Percentiles rank a stretch among this genome's conserved stretches.
Conservation (phyloP, 352 stramenopile genomes). For the Phytopythium boreale region DNA sequence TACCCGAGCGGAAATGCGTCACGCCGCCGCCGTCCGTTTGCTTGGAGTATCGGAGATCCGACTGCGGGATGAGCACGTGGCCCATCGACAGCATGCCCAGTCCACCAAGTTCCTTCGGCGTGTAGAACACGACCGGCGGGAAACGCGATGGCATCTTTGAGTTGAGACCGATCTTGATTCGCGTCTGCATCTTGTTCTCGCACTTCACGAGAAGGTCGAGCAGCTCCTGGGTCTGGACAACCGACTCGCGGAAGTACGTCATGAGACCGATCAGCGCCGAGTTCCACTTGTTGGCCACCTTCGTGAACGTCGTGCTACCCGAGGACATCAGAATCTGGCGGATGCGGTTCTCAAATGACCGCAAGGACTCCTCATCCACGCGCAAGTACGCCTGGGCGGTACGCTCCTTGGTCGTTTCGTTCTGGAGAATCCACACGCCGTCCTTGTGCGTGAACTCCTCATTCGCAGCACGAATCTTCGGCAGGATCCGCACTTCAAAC, state of each 20-base stretch:
- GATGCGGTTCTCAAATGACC: constrained; percentile 99
- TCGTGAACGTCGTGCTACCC: constrained; percentile 99
- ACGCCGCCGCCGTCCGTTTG: constrained; percentile 97
- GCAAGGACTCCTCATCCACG: constrained; percentile 94
- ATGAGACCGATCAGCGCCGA: constrained; percentile 96
- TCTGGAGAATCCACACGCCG: constrained; percentile 99
- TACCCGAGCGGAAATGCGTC: constrained; percentile 99
- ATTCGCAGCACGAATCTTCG: constrained; percentile 88
- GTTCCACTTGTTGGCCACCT: constrained; percentile 99
- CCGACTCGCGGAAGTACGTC: constrained; percentile 99
- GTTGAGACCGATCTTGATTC: constrained; percentile 99
- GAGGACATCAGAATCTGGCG: constrained; percentile 99
- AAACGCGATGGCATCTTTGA: constrained; percentile 99
- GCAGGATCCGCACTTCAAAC: constrained; percentile 97
- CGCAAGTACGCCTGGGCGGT: constrained; percentile 98
- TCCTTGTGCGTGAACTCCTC: constrained; percentile 96
- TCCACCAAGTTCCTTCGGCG: constrained; percentile 98
- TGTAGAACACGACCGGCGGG: constrained; percentile 99
- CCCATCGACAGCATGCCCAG: constrained; percentile 99
- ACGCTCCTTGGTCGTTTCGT: constrained; percentile 99
- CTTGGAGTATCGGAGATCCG: constrained; percentile 98
- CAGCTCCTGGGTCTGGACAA: constrained; percentile 99
- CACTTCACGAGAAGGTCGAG: constrained; percentile 99
- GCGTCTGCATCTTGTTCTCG: constrained; percentile 99
- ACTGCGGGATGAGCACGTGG: constrained; percentile 99